Conservation (phyloP, 768 basidiomycete species). For the Boletellus ananas region DNA sequence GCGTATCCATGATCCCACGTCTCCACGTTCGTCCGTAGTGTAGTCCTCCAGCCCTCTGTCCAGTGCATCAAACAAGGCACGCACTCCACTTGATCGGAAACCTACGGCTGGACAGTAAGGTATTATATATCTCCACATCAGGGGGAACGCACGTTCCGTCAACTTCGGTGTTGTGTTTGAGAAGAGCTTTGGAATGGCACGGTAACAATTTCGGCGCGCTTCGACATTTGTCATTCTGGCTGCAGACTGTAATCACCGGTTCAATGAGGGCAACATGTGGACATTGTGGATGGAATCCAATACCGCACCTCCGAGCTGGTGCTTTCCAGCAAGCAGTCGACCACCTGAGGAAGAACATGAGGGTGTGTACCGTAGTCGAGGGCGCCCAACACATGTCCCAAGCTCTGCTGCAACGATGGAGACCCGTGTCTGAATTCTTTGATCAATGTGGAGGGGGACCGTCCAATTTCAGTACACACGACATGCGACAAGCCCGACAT, state of each 20-base stretch:
- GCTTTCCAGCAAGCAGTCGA: conserved; percentile 57
- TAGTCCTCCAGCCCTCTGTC: conserved; percentile 85
- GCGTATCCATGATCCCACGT: conserved; percentile 95
- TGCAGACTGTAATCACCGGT: conserved; percentile 29
- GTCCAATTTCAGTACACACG: conserved; percentile 17
- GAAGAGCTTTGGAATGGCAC: conserved; percentile 46
- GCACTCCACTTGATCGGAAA: conserved; percentile 43
- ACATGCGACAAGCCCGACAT: conserved; percentile 5
- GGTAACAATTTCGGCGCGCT: conserved; percentile 53
- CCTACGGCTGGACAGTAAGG: conserved; percentile 35
- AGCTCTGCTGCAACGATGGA: conserved; percentile 63
- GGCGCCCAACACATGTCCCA: conserved; percentile 65
- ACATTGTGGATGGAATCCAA: conserved; percentile 18
- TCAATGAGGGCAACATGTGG: conserved; percentile 16
- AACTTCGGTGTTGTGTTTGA: conserved; percentile 41
- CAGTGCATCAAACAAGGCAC: conserved; percentile 51
- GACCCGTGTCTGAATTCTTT: conserved; percentile 52
- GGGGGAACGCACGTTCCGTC: conserved; percentile 40
- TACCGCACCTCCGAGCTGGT: conserved; percentile 52
- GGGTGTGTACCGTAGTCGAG: conserved; percentile 60
- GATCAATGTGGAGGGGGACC: conserved; percentile 50
- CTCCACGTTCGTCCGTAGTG: conserved; percentile 89
- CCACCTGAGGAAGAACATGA: conserved; percentile 50
- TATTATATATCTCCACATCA: conserved; percentile 7
- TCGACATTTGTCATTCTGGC: conserved; percentile 47